Conservation (phyloP, 306 rosid genomes). For the Chamaecrista fasciculata region DNA sequence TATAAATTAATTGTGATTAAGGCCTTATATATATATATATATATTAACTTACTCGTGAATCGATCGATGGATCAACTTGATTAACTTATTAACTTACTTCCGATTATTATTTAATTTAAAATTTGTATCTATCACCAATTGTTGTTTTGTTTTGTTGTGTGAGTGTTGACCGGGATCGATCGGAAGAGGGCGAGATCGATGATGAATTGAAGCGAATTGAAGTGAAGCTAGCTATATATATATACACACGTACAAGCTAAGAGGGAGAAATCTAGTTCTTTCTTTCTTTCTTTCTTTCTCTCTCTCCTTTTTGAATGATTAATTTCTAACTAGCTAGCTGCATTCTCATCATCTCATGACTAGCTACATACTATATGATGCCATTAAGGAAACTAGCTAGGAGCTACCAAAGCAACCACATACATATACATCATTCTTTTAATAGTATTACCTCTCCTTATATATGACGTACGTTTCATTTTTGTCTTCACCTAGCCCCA, state of each 20-base stretch:
- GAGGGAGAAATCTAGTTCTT: too few relatives aligned
- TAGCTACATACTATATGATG: not conserved
- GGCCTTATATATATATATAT: conserved; percentile 37
- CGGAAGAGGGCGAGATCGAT: too few relatives aligned
- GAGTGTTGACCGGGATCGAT: not conserved
- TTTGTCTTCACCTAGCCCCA: too few relatives aligned
- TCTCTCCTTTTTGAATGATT: not conserved
- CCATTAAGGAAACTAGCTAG: conserved; percentile 25
- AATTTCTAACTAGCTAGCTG: conserved; percentile 14
- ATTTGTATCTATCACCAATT: not conserved
- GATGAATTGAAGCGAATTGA: conserved; percentile 9
- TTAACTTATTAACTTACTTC: not conserved
- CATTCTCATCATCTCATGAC: not conserved
- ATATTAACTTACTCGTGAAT: too few relatives aligned
- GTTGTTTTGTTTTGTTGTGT: not conserved
- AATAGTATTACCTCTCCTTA: too few relatives aligned
- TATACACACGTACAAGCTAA: too few relatives aligned
- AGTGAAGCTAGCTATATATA: too few relatives aligned
- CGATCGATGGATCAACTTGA: conserved; percentile 32
- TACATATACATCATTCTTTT: conserved; percentile 11
- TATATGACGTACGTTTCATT: too few relatives aligned
- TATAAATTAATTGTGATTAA: conserved; percentile 58
- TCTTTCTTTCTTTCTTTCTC: conserved; percentile 20
- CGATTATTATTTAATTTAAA: too few relatives aligned
- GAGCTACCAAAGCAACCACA: too few relatives aligned